These are phyloP conservation scores for Aspergillus cavernicola DNA, from an alignment of 495 filamentous ascomycete species.

Conservation along the genomic window DNA sequence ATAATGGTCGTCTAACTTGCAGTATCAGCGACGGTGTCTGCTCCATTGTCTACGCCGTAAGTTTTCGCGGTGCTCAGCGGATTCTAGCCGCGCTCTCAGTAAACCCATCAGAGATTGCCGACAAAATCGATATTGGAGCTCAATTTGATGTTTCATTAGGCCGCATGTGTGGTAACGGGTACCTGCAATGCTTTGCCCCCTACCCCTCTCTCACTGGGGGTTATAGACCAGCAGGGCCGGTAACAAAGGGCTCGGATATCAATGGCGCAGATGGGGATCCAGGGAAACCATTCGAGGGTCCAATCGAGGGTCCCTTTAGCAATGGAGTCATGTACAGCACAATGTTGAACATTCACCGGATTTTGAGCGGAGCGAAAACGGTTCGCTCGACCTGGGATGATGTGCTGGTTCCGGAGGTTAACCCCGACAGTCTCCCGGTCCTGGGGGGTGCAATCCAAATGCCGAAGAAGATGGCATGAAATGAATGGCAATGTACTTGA, in stretches of 20 bases:
- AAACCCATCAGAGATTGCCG: conserved; percentile 26
- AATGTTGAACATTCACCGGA: conserved; percentile 38
- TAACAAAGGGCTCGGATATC: conserved; percentile 44
- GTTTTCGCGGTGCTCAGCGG: conserved; percentile 46
- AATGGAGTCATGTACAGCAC: conserved; percentile 41
- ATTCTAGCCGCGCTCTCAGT: conserved; percentile 44
- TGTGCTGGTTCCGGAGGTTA: conserved; percentile 5
- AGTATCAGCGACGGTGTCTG: conserved; percentile 45
- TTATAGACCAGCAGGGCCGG: conserved; percentile 38
- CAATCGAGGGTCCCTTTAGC: background rate
- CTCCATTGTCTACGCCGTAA: conserved; percentile 53
- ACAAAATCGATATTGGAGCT: conserved; percentile 21
- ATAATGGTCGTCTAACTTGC: too few species aligned
- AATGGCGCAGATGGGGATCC: conserved; percentile 20
- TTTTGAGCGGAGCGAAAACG: conserved; percentile 16
- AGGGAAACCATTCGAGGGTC: background rate
- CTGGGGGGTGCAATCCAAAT: too few species aligned
- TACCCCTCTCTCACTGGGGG: conserved; percentile 47
- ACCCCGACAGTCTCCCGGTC: conserved; percentile 6
- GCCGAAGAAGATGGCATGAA: too few species aligned
- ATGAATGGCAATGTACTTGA: too few species aligned
- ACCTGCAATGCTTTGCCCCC: conserved; percentile 41
- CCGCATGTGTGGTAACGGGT: conserved; percentile 37
- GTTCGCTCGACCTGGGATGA: conserved; percentile 21
- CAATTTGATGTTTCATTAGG: conserved; percentile 50